Conservation (phyloP, 2,329 filamentous ascomycete species). For the Cladorrhinum sp. region DNA sequence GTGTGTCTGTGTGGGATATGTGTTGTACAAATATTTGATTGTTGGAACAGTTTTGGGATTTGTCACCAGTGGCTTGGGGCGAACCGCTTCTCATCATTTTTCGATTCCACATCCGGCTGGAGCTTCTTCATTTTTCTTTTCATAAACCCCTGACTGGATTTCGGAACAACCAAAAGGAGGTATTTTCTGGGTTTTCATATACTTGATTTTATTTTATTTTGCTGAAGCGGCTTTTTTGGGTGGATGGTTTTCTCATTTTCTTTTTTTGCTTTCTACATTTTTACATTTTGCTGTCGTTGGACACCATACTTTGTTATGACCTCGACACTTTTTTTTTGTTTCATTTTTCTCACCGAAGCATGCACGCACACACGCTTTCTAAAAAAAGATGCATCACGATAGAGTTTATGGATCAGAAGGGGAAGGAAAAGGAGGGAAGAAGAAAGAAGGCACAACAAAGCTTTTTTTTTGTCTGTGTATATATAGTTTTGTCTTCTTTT, state of each 20-base stretch:
- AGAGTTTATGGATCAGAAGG: conserved; percentile 12
- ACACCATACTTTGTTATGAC: conserved; percentile 4
- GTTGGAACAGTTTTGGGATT: conserved; percentile 7
- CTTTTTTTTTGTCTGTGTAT: conserved; percentile 9
- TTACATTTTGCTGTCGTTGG: not conserved
- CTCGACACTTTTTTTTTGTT: conserved; percentile 11
- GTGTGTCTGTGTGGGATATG: conserved; percentile 3
- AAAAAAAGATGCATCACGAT: conserved; percentile 18
- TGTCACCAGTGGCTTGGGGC: conserved; percentile 2
- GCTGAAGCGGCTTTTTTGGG: not conserved
- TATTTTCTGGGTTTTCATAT: not conserved
- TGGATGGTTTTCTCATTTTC: not conserved
- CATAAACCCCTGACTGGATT: not conserved
- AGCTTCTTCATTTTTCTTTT: conserved; percentile 8
- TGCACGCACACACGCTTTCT: not conserved
- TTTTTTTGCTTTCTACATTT: not conserved
- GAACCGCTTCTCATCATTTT: conserved; percentile 4
- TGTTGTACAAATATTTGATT: conserved; percentile 12
- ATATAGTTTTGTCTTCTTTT: conserved; percentile 10
- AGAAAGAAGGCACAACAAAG: conserved; percentile 7
- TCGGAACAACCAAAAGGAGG: not conserved
- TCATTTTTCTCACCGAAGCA: conserved; percentile 4
- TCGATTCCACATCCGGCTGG: conserved; percentile 6
- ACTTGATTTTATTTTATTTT: conserved; percentile 1
- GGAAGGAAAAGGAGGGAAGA: not conserved